Evolutionary conservation across 106 monocot genomes (phyloP), one percentile per base, ranked within the genome.

Genomic region (Dioscorea dumetorum): DNA sequence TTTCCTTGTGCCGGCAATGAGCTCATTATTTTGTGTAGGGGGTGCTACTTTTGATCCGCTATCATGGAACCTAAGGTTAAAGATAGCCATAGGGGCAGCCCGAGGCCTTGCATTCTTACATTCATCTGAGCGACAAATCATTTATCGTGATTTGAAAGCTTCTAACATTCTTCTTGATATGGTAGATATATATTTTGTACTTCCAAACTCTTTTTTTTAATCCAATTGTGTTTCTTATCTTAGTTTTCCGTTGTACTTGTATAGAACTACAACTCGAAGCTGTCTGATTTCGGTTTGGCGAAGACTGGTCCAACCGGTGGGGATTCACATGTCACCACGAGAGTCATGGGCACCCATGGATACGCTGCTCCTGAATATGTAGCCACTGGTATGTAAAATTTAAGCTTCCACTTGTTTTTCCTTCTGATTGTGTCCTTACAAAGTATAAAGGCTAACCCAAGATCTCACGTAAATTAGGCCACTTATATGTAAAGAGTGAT

Each of bases 401-500:
- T 3, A 28, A 28, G 28, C 28, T 28, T 28, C 28, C 1, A 1
- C 9, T 41, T 10, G 41, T 41, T 10, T 41, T 41, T 41, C 6
- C 41, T 41, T 41, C 41, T 41, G 2, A 41, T 41, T 5, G 6
- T 41, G 4, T 69, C 19, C 19, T n/a, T 56, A 57, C 18, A 8
- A 19, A 24, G 16, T 20, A 13, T 58, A 24, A 28, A 28, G 1
- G 28, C 22, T 49, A 8, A 33, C 35, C 6, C 19, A 67, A 24
- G 16, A 13, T 57, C 28, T 68, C 32, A 14, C 31, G 8, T 70
- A 33, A 60, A 35, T 54, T 48, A 85, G 85, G 85, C 19, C 85
- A 81, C 61, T 70, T 85, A 22, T 85, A 85, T 14, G 81, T 85
- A 68, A 77, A 81, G 63, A 85, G 85, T 24, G 85, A 85, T 51